Base-by-base conservation (phyloP, 2,329 filamentous ascomycete species). In the Penicillium sp. region DNA sequence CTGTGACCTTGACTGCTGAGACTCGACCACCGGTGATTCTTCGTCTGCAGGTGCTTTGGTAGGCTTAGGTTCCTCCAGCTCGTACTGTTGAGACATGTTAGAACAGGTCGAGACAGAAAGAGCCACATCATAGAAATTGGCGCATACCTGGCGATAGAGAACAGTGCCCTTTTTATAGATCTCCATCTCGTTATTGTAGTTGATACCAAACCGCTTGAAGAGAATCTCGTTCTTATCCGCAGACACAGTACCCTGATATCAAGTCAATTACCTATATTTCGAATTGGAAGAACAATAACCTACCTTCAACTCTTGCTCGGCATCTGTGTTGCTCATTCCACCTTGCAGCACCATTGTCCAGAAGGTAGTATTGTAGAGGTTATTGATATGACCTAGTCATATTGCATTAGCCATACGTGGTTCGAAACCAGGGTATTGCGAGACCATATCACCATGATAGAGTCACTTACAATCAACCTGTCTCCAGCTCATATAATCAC, bases 361-460 rank as follows among this genome's bases (percentile, higher is more conserved):
- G 74, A 97, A 97, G 0, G 91, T 91, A 0, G 94, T 99, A 73
- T 99, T 99, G 76, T 97, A 99, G 5, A 99, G 84, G 70, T 99
- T 99, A 75, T 99, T 99, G 68, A 99, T 96, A 73, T 99, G 94
- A 64, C 90, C 90, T 93, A 59, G 17, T 21, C 12, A 21, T 19
- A 4, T 15, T 17, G 9, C 0, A 19, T 62, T 27, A 62, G 56
- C 21, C 12, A 6, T 12, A 19, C 23, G 7, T n/a, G 19, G 8
- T 4, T 9, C 17, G 4, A 3, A 15, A 42, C 21, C 19, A 13
- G 25, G 19, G 45, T 7, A 27, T 27, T 46, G 9, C 5, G 15
- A 23, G 25, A 25, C 13, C 9, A 19, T 8, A 8, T 27, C 5
- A 1, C 8, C 6, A 27, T 4, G 15, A 2, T 4, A 31, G 12